Evolutionary conservation across 1,139 yeast genomes (phyloP).

Genomic region (Hemisphaericaspora subhashii): DNA sequence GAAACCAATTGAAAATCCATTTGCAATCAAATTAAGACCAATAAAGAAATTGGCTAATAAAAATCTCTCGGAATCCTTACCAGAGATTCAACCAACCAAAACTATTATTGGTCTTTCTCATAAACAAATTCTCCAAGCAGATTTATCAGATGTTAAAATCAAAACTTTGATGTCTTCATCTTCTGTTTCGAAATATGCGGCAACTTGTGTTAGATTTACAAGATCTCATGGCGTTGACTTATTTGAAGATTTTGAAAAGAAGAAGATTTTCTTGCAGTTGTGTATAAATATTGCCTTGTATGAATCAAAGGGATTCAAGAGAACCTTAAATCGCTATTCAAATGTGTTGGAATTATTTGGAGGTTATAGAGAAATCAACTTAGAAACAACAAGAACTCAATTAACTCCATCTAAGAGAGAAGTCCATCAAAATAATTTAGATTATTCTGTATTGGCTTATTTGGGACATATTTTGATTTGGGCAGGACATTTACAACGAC

Average conservation of each 20-base stretch:
- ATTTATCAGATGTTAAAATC: conserved; percentile 39
- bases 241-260: conserved; percentile 27
- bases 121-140: conserved; percentile 35
- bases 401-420: conserved; percentile 37
- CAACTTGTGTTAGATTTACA: conserved; percentile 29
- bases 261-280: conserved; percentile 29
- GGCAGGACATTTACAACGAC: conserved; percentile 32
- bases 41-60: conserved; percentile 30
- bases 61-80: conserved; percentile 32
- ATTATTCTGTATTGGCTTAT: conserved; percentile 40
- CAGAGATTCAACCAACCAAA: conserved; percentile 36
- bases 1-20: conserved; percentile 19
- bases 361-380: conserved; percentile 34
- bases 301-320: conserved; percentile 40
- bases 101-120: conserved; percentile 45
- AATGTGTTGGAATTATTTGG: conserved; percentile 33
- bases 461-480: conserved; percentile 45
- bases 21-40: conserved; percentile 32
- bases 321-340: conserved; percentile 27
- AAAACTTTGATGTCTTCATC: conserved; percentile 38
- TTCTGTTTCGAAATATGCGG: conserved; percentile 32
- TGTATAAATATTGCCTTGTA: conserved; percentile 41
- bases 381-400: conserved; percentile 35
- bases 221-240: conserved; percentile 27
- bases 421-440: conserved; percentile 39